Base-by-base conservation (phyloP, 352 stramenopile species). In the Phytopythium delawarense region DNA sequence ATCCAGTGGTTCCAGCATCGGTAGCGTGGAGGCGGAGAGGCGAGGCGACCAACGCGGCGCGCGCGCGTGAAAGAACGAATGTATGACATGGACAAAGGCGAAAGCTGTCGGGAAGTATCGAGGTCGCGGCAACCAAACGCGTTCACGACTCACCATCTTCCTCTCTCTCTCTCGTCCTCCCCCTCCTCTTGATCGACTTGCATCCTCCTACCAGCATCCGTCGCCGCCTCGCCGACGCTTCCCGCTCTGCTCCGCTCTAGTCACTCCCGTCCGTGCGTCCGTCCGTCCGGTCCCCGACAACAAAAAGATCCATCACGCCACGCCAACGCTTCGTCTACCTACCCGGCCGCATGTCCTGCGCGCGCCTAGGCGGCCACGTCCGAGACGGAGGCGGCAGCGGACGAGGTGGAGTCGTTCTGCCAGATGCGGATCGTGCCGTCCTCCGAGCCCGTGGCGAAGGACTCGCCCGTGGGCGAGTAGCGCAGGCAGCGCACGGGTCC, bases 341-440 rank as follows among this genome's bases (percentile, higher is more conserved):
- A 42, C 55, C 13, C 25, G 12, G 25, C 2, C 4, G 11, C 12
- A 34, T 40, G 35, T 40, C 35, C 28, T 56, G 50, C 8, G 15
- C 23, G 18, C 49, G 48, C 54, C 64, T 68, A 74, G n/a, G 46
- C 45, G 21, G 64, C 53, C 44, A 75, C 74, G 23, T 89, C 76
- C 16, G 76, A 69, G 39, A 92, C 69, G 9, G 84, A 91, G 35
- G 81, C 79, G 2, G 84, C 81, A 18, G 79, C 79, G 5, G 80
- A 75, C 18, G 81, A 91, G 55, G 74, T 74, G 35, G 73, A 87
- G 63, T 93, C 84, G 51, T 72, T 93, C 62, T 93, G 87, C 96
- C 96, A 99, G 60, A 99, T 90, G 65, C 96, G 93, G 78, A 99
- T 98, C 46, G 97, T 99, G 56, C 96, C 97, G 78, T 99, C 97